phyloP scores from a whole-genome alignment of 257 asterid genomes.

The Ilex aquifolium region DNA sequence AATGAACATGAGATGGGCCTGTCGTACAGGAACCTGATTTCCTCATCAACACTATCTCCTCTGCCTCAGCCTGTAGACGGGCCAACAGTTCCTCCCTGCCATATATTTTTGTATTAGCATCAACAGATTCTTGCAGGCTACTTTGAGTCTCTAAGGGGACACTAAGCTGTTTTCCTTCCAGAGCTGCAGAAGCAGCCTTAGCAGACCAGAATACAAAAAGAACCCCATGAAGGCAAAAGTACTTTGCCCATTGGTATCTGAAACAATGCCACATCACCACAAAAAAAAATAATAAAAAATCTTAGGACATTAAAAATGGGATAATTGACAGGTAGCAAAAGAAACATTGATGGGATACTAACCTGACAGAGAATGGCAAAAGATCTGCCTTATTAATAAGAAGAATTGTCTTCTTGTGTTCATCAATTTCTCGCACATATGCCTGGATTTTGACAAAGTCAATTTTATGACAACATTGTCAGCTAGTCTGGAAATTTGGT shows the following conservation, averaged over 20 bases:
- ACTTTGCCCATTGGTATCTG: slow-evolving; percentile 85
- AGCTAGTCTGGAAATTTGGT: too few species aligned
- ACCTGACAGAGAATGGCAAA: slow-evolving; percentile 78
- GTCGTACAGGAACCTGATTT: slow-evolving; percentile 20
- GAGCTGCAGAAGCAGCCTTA: slow-evolving; percentile 78
- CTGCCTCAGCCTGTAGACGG: slow-evolving; percentile 85
- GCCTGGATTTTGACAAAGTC: slow-evolving; percentile 44
- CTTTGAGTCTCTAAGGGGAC: slow-evolving; percentile 21
- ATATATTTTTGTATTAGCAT: slow-evolving; percentile 57
- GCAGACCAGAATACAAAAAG: slow-evolving; percentile 98
- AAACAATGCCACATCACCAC: slow-evolving; percentile 9
- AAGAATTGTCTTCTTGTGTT: slow-evolving; percentile 86
- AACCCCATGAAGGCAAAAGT: slow-evolving; percentile 64
- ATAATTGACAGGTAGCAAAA: slow-evolving; percentile 6
- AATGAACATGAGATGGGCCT: slow-evolving; percentile 18
- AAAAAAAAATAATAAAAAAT: not conserved
- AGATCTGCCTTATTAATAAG: slow-evolving; percentile 98
- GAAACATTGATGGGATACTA: slow-evolving; percentile 15
- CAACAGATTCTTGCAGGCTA: slow-evolving; percentile 29
- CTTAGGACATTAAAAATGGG: slow-evolving; percentile 5
- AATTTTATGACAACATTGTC: not conserved
- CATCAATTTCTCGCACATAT: slow-evolving; percentile 82
- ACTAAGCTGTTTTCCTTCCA: slow-evolving; percentile 52
- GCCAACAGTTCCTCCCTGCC: slow-evolving; percentile 77
- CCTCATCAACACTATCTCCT: slow-evolving; percentile 60